Base-by-base conservation (phyloP, 225 moss, liverwort and hornwort species). In the Polytrichum formosum region DNA sequence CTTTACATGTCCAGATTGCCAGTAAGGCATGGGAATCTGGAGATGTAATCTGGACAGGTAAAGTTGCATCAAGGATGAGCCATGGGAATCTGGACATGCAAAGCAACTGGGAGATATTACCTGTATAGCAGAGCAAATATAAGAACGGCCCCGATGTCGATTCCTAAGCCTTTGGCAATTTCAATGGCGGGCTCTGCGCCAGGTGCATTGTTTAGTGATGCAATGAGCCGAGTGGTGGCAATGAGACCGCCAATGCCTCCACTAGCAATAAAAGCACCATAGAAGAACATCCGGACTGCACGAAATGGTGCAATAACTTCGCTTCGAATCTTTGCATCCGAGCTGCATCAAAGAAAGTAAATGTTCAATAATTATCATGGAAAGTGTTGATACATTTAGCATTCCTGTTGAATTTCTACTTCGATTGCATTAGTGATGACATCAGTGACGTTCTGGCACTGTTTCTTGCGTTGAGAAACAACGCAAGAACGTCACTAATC, bases 251-350 rank as follows among this genome's bases (percentile, higher is more conserved):
- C 96, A 28, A 93, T 58, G 56, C 86, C 74, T 30, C 90, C 96
- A 71, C 96, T 96, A 58, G 93, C 93, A 74, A 87, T 83, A 67
- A 96, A 96, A 54, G 96, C 93, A 56, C 84, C 68, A 65, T 93
- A 93, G 80, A 96, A 96, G 77, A 96, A 96, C 96, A 96, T 96
- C 54, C 96, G 90, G 56, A 96, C 21, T 17, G 93, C 54, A 26
- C 96, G 90, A 71, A 91, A 96, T 26, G 96, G 96, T 23, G 93
- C 91, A 67, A 96, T 93, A 25, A 96, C 96, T 73, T 96, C 96
- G 72, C 90, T 93, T 70, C 96, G 85, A 61, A 96, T 93, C 85
- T 90, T 96, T 10, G 96, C 93, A 72, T 91, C 87, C 75, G 93
- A 26, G 70, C 96, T 96, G 89, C 84, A 84, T 53, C 80, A 58